Evolutionary conservation across 805 yeast species (phyloP).

Genomic region (Candida ovalis): DNA sequence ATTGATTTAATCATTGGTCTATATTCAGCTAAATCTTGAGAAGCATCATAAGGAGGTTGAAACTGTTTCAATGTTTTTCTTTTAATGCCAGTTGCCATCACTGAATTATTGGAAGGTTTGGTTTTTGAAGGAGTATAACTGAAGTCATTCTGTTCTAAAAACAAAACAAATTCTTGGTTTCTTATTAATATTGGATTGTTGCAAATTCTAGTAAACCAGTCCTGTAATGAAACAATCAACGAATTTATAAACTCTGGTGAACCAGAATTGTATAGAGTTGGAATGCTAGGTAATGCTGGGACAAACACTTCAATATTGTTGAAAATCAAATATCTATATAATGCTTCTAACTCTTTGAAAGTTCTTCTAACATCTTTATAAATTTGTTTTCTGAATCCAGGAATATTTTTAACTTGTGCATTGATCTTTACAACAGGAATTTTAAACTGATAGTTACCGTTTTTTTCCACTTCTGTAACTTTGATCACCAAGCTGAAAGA

Average conservation of each 20-base stretch:
- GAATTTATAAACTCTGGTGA: slow-evolving; percentile 73
- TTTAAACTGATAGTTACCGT: slow-evolving; percentile 51
- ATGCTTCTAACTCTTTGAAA: slow-evolving; percentile 67
- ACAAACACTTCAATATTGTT: slow-evolving; percentile 91
- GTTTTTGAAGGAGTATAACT: slow-evolving; percentile 38
- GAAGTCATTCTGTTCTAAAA: slow-evolving; percentile 40
- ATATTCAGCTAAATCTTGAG: slow-evolving; percentile 73
- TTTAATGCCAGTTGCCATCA: slow-evolving; percentile 77
- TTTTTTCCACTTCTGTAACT: slow-evolving; percentile 68
- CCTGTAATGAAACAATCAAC: slow-evolving; percentile 60
- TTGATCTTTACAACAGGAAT: slow-evolving; percentile 81
- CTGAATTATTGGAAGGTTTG: slow-evolving; percentile 34
- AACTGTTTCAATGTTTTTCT: slow-evolving; percentile 90
- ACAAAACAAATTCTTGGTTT: slow-evolving; percentile 84
- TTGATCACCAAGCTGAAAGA: slow-evolving; percentile 44
- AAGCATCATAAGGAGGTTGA: slow-evolving; percentile 88
- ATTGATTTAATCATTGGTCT: slow-evolving; percentile 82
- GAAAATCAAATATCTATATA: slow-evolving; percentile 72
- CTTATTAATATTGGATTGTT: slow-evolving; percentile 74
- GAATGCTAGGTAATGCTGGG: slow-evolving; percentile 77
- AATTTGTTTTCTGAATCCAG: slow-evolving; percentile 64
- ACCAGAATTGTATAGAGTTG: slow-evolving; percentile 76
- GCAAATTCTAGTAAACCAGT: slow-evolving; percentile 78
- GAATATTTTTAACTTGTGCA: slow-evolving; percentile 52
- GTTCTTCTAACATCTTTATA: slow-evolving; percentile 80